These are phyloP conservation scores for Sonneratia caseolaris DNA, from an alignment of 345 rosid species.

Conservation along the genomic window DNA sequence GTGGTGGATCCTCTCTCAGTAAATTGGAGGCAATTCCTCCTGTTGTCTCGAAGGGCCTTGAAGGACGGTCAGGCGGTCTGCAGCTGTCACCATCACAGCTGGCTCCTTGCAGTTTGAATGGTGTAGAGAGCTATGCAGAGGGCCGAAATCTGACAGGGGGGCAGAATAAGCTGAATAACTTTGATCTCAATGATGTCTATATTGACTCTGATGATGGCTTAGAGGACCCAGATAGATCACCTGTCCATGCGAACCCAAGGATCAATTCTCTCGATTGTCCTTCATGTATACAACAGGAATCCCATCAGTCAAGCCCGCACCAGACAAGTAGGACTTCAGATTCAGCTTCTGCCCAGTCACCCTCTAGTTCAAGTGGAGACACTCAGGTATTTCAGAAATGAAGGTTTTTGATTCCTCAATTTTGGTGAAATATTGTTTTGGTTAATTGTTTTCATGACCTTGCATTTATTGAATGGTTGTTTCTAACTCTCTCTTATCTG, in stretches of 20 bases:
- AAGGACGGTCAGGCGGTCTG: conserved; percentile 30
- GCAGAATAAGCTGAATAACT: conserved; percentile 59
- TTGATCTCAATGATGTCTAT: conserved; percentile 84
- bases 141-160: conserved; percentile 34
- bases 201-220: conserved; percentile 77
- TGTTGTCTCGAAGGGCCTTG: conserved; percentile 38
- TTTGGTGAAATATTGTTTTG: not conserved
- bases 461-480: not conserved
- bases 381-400: conserved; percentile 46
- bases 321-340: conserved; percentile 91
- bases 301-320: conserved; percentile 93
- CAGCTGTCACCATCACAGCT: conserved; percentile 31
- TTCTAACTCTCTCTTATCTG: not conserved
- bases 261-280: conserved; percentile 71
- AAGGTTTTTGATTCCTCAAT: not conserved
- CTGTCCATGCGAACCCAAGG: conserved; percentile 45
- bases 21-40: conserved; percentile 40
- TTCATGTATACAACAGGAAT: conserved; percentile 68
- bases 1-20: conserved; percentile 28
- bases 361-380: conserved; percentile 88
- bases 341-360: conserved; percentile 95
- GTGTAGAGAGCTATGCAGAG: conserved; percentile 17
- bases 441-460: not conserved
- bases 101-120: conserved; percentile 4
- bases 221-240: conserved; percentile 67